Evolutionary conservation across 2,329 filamentous ascomycete genomes (phyloP).

Genomic region (Capronia epimyces): DNA sequence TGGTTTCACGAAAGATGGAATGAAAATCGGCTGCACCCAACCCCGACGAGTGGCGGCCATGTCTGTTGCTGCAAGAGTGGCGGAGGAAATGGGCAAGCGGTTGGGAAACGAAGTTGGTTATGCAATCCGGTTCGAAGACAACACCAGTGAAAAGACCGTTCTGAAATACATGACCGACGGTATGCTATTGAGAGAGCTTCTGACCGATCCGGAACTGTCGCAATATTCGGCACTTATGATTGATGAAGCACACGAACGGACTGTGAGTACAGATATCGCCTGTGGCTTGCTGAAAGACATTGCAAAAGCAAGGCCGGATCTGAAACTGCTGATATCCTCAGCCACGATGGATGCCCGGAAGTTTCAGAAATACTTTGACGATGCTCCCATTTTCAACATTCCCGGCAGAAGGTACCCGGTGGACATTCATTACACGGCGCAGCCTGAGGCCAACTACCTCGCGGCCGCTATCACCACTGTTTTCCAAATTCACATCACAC

Average conservation of each 20-base stretch:
- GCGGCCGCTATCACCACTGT: constrained; percentile 86
- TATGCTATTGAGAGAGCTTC: constrained; percentile 83
- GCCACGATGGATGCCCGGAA: constrained; percentile 93
- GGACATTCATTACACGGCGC: constrained; percentile 82
- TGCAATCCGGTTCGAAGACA: constrained; percentile 89
- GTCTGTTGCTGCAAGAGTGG: constrained; percentile 93
- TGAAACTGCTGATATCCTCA: constrained; percentile 87
- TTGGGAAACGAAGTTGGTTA: constrained; percentile 91
- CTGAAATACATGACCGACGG: constrained; percentile 97
- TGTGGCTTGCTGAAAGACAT: constrained; percentile 86
- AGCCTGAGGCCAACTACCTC: constrained; percentile 90
- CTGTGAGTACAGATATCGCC: constrained; percentile 83
- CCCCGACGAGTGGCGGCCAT: constrained; percentile 93
- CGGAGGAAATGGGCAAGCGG: constrained; percentile 86
- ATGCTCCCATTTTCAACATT: constrained; percentile 90
- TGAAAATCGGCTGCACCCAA: constrained; percentile 89
- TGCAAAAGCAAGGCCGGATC: constrained; percentile 70
- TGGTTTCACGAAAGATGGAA: constrained; percentile 74
- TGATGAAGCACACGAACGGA: constrained; percentile 94
- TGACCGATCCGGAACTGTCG: constrained; percentile 78
- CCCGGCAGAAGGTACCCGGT: constrained; percentile 85
- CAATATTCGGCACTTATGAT: constrained; percentile 89
- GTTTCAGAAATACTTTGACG: constrained; percentile 86
- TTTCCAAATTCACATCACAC: constrained; percentile 89
- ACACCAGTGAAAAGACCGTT: constrained; percentile 82